phyloP scores from a whole-genome alignment of 2,329 filamentous ascomycete species.

The Talaromyces piceae region DNA sequence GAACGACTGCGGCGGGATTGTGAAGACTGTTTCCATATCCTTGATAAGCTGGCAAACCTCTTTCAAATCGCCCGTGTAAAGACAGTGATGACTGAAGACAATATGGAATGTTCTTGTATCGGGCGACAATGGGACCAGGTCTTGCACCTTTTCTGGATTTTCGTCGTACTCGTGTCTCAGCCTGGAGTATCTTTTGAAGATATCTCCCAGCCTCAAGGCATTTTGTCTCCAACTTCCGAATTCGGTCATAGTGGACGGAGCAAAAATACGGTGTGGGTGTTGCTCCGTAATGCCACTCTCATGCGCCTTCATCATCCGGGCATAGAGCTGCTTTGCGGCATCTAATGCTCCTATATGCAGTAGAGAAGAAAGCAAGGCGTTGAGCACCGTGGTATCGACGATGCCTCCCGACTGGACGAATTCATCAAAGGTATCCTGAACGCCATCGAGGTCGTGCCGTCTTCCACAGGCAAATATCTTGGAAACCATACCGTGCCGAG shows the following conservation, averaged over 20 bases:
- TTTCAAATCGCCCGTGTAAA: conserved; percentile 61
- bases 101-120: conserved; percentile 73
- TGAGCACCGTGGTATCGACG: conserved; percentile 78
- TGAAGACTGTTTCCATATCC: conserved; percentile 66
- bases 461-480: conserved; percentile 80
- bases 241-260: conserved; percentile 26
- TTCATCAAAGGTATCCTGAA: conserved; percentile 70
- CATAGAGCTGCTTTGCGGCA: conserved; percentile 73
- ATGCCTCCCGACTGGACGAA: conserved; percentile 82
- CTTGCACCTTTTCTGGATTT: conserved; percentile 52
- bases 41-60: conserved; percentile 63
- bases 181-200: conserved; percentile 39
- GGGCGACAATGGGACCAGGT: conserved; percentile 59
- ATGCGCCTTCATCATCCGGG: conserved; percentile 67
- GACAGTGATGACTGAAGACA: conserved; percentile 67
- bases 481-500: conserved; percentile 73
- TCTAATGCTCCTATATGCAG: conserved; percentile 66
- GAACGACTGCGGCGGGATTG: conserved; percentile 62
- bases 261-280: conserved; percentile 14
- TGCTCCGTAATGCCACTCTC: conserved; percentile 19
- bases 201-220: conserved; percentile 38
- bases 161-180: not conserved
- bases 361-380: conserved; percentile 74
- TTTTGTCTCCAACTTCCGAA: conserved; percentile 28
- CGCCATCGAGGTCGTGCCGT: conserved; percentile 61